Evolutionary conservation across 2,329 filamentous ascomycete species (phyloP).

Genomic region (Leptosphaerulina australis): DNA sequence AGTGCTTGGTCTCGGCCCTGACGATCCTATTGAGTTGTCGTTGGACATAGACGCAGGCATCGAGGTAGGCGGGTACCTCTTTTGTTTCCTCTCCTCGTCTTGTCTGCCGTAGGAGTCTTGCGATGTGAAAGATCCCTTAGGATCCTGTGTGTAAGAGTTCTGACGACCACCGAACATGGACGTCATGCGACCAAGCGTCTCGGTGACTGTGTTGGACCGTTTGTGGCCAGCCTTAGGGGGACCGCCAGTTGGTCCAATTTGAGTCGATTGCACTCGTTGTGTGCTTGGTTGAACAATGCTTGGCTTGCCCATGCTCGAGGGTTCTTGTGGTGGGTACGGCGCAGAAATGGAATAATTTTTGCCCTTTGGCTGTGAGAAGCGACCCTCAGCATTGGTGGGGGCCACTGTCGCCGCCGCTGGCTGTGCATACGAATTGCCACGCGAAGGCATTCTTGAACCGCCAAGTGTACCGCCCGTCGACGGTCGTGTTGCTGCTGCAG

Average conservation of each 20-base stretch:
- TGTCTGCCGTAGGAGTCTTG: slow-evolving; percentile 57
- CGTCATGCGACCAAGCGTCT: slow-evolving; percentile 80
- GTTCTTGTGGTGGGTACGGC: slow-evolving; percentile 62
- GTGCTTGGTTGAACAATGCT: slow-evolving; percentile 67
- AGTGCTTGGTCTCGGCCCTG: slow-evolving; percentile 52
- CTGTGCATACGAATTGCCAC: slow-evolving; percentile 80
- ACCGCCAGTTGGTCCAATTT: slow-evolving; percentile 37
- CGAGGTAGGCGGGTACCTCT: slow-evolving; percentile 86
- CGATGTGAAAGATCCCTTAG: slow-evolving; percentile 37
- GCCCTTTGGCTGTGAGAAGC: slow-evolving; percentile 76
- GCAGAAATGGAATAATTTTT: slow-evolving; percentile 75
- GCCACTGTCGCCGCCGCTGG: slow-evolving; percentile 86
- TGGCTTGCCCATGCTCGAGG: slow-evolving; percentile 41
- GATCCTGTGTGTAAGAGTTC: slow-evolving; percentile 39
- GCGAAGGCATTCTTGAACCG: slow-evolving; percentile 68
- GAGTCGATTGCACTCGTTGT: slow-evolving; percentile 60
- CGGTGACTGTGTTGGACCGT: slow-evolving; percentile 68
- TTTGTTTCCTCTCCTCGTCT: slow-evolving; percentile 61
- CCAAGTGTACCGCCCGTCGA: slow-evolving; percentile 80
- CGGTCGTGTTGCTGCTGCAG: slow-evolving; percentile 62
- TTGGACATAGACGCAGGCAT: slow-evolving; percentile 76
- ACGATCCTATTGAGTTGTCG: slow-evolving; percentile 56
- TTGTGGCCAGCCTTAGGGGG: slow-evolving; percentile 60
- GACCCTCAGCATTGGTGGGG: slow-evolving; percentile 85
- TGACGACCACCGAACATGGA: slow-evolving; percentile 73